Base-by-base conservation (phyloP, 495 filamentous ascomycete genomes). In the Letharia lupina region DNA sequence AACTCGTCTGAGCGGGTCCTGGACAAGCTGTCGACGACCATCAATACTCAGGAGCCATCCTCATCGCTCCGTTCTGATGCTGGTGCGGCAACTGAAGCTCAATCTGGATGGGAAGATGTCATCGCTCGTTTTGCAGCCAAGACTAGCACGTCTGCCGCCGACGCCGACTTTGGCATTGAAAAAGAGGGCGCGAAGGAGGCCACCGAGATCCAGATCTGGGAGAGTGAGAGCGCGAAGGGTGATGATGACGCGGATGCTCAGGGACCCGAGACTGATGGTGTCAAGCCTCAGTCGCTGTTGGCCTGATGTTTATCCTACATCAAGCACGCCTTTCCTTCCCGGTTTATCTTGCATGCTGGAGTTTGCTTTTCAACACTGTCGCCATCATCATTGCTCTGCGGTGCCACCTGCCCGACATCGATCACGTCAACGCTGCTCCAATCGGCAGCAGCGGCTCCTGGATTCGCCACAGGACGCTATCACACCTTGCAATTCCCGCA, bases 211-310 rank as follows among this genome's bases (percentile, higher is more conserved):
- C 83, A 87, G 74, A 78, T 89, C 37, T 88, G 84, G 85, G 86
- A 88, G 75, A 87, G 83, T 71, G 81, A 76, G 47, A 86, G 82
- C 69, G 80, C 82, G 28, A 83, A 82, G 63, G 84, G 82, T 48
- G 83, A 79, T 64, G 52, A 70, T 42, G 69, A 68, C 13, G 54
- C 48, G 6, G 28, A 42, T 23, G 50, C 35, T 50, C 33, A 48
- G 28, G 61, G 42, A 39, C 4, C 18, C 39, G 42, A 48, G 7
- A 31, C 40, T 13, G 64, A 56, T 16, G 10, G 47, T 10, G 23
- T 20, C 16, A 37, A n/a, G 7, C 23, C 23, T 23, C n/a, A 15
- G 45, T 50, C 64, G 18, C 37, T 61, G 35, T 47, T 52, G 37
- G 64, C 59, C 42, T 66, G 42, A 65, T 13, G 13, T 18, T 39